These are phyloP conservation scores for Lavandula angustifolia DNA, from an alignment of 257 asterid genomes.

Conservation along the genomic window DNA sequence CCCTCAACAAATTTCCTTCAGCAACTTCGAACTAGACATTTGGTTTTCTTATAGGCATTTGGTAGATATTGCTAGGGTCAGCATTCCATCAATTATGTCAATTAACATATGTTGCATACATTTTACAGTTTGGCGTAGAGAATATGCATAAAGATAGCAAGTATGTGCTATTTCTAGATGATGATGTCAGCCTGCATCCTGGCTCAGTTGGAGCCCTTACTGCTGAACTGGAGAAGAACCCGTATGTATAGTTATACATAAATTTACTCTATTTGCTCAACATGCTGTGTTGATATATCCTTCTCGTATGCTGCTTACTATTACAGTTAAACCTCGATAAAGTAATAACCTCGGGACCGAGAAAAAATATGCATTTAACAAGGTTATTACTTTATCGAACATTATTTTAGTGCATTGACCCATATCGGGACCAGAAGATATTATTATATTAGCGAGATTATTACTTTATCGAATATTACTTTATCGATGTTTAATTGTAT, in stretches of 20 bases:
- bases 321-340: no score
- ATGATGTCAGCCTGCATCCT: constrained; percentile 98
- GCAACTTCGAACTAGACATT: constrained; percentile 5
- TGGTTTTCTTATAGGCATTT: constrained; percentile 7
- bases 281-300: constrained; percentile 22
- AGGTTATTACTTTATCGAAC: no score
- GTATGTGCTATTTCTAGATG: constrained; percentile 92
- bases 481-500: no score
- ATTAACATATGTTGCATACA: constrained; percentile 15
- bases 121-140: constrained; percentile 83
- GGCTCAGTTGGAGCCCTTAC: constrained; percentile 97
- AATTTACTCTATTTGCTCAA: constrained; percentile 9
- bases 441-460: no score
- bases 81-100: constrained; percentile 12
- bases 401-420: no score
- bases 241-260: constrained; percentile 56
- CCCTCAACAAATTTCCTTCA: constrained; percentile 9
- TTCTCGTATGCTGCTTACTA: constrained; percentile 22
- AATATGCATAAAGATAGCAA: constrained; percentile 92
- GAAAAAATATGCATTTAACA: no score
- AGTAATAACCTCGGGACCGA: no score
- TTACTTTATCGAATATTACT: no score
- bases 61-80: constrained; percentile 20
- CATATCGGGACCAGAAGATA: no score
- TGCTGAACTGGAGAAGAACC: constrained; percentile 90